These are phyloP conservation scores for Taxawa tesnikishii DNA, from an alignment of 2,329 filamentous ascomycete genomes.

Conservation along the genomic window DNA sequence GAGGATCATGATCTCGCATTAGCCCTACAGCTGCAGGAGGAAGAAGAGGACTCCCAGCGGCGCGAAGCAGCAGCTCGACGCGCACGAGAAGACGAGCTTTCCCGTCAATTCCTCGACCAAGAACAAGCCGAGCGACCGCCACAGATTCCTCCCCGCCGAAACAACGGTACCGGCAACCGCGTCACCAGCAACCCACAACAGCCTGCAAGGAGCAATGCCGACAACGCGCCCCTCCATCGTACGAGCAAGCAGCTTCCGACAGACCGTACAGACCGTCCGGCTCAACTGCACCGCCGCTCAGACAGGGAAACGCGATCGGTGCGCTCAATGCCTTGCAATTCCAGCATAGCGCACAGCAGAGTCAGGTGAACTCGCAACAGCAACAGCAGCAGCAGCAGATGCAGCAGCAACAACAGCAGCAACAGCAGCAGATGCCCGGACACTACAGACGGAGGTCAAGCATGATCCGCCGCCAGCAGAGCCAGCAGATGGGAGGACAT, in stretches of 20 bases:
- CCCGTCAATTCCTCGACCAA: slow-evolving; percentile 56
- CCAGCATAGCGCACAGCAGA: slow-evolving; percentile 14
- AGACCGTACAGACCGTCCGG: slow-evolving; percentile 35
- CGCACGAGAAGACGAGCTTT: slow-evolving; percentile 44
- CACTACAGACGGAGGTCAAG: slow-evolving; percentile 9
- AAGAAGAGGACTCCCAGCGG: slow-evolving; percentile 73
- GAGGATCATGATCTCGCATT: slow-evolving; percentile 76
- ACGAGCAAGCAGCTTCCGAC: slow-evolving; percentile 50
- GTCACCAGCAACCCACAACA: slow-evolving; percentile 11
- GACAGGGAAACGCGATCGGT: slow-evolving; percentile 20
- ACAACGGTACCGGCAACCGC: slow-evolving; percentile 17
- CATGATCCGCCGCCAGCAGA: slow-evolving; percentile 7
- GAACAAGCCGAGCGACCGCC: slow-evolving; percentile 16
- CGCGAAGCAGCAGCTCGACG: slow-evolving; percentile 34
- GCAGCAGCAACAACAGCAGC: slow-evolving; percentile 4
- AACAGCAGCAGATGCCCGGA: slow-evolving; percentile 8
- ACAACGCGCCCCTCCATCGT: slow-evolving; percentile 46
- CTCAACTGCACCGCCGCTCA: slow-evolving; percentile 12
- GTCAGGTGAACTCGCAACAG: slow-evolving; percentile 9
- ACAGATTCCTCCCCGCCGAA: slow-evolving; percentile 15
- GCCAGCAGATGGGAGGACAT: slow-evolving; percentile 11
- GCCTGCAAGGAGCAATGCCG: slow-evolving; percentile 9
- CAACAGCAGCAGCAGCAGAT: background rate
- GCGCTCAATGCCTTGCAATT: slow-evolving; percentile 18
- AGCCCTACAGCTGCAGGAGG: slow-evolving; percentile 85